Base-by-base conservation (phyloP, 805 yeast genomes). In the Suhomyces sp. region DNA sequence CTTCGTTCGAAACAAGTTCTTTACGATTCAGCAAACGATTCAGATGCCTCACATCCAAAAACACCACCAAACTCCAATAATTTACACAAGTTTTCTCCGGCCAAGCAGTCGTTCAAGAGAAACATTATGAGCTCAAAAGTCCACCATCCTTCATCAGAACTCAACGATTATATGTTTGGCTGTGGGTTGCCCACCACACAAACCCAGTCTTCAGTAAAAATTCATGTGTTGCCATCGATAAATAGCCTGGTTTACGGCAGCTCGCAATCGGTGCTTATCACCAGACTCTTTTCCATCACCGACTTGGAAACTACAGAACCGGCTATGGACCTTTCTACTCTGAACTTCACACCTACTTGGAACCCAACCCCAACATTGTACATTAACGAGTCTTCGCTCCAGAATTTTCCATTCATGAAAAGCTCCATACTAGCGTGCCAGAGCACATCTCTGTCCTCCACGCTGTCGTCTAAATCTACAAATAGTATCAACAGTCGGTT, bases 111-210 rank as follows among this genome's bases (percentile, higher is more conserved):
- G 27, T 35, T 49, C 40, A 46, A 38, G 46, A 50, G 54, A 48
- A 57, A 55, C 57, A 54, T 60, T 10, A 58, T 71, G 41, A 64
- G 70, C 36, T 62, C 74, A 13, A 65, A 68, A 48, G 40, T 67
- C 2, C 69, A 72, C 50, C 83, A 81, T 55, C 70, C 76, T 15
- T 56, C 69, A 22, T 68, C 66, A 51, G 85, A 82, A 54, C 58
- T 82, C 19, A 73, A 79, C 26, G 78, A 78, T 52, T 79, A 74
- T 57, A 79, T 82, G 80, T 82, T 81, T 64, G 86, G 86, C 10
- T 77, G 80, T 49, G 85, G 86, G 0, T 66, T 82, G 31, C 81
- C 83, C 7, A 67, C 79, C 6, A 78, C 72, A 53, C 84, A 81
- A 51, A 64, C 70, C 15, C 68, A 70, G 17, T 63, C 73, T 22